Base-by-base conservation (phyloP, 192 early-diverging fungal species). In the Entophlyctis luteolus region DNA sequence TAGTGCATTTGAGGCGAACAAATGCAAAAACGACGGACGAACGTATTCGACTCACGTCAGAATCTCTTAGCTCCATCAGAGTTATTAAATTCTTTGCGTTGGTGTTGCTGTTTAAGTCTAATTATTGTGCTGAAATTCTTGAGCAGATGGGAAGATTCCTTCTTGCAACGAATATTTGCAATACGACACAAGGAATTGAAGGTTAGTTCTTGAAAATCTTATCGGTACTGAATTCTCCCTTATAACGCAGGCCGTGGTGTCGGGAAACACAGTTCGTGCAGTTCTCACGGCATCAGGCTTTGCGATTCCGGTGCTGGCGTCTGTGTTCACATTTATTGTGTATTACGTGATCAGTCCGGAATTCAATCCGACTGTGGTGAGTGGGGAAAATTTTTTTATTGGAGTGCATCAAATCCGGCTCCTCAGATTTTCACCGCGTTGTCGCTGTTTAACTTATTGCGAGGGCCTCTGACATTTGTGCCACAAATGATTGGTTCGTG, bases 71-170 rank as follows among this genome's bases (percentile, higher is more conserved):
- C 29, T 84, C 86, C 6, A 92, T 91, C 71, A 84, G 88, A 27
- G 84, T 90, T 45, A 84, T 91, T 72, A 91, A 91, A 66, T 87
- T 87, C 59, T 89, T 88, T 68, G 84, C 85, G 3, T 88, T 77
- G n/a, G 34, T 10, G 16, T 35, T 46, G 18, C 6, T 52, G 6
- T 22, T 14, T 52, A 18, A 28, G 22, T 18, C 49, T 62, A 16
- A 18, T 62, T 23, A 16, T 46, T 25, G 48, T 6, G 16, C 14
- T 10, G 38, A 8, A 4, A 32, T 34, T 23, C 32, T 33, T 14
- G 28, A 14, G 38, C 38, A 59, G 67, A 60, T 90, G 87, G 88
- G 88, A 90, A 67, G 29, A 67, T 14, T 69, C 78, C 18, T 79
- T 98, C 68, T 71, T 86, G 36, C 76, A 86, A 25, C 82, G 86